Evolutionary conservation across 495 filamentous ascomycete species (phyloP).

Genomic region (Neurospora terricola): DNA sequence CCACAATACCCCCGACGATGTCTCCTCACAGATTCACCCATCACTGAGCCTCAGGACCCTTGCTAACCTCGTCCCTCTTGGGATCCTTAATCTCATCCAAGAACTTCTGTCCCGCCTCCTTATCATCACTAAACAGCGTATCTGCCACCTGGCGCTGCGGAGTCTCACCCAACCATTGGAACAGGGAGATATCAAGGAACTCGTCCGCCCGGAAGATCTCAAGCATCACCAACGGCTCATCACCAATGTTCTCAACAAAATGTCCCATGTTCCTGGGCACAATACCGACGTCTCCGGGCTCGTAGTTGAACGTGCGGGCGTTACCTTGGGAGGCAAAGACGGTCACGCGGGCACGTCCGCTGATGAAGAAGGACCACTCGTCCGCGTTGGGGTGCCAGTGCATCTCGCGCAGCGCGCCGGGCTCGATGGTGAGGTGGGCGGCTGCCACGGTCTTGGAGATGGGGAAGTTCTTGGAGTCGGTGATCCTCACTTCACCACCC

Average conservation of each 20-base stretch:
- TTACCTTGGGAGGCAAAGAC: conserved; percentile 39
- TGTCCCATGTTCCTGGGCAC: conserved; percentile 53
- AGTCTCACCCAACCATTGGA: conserved; percentile 61
- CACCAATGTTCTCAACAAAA: conserved; percentile 53
- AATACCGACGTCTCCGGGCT: conserved; percentile 49
- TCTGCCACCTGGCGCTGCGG: conserved; percentile 52
- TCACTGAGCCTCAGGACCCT: conserved; percentile 4
- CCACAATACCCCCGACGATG: neutral
- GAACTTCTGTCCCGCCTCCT: conserved; percentile 45
- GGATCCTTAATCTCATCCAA: conserved; percentile 44
- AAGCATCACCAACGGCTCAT: conserved; percentile 50
- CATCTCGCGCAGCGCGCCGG: conserved; percentile 50
- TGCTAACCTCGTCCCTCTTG: conserved; percentile 34
- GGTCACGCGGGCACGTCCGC: conserved; percentile 41
- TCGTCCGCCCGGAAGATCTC: conserved; percentile 49
- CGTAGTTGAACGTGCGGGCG: conserved; percentile 39
- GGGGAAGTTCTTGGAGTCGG: conserved; percentile 56
- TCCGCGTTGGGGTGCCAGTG: conserved; percentile 51
- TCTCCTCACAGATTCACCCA: neutral
- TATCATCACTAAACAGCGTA: conserved; percentile 47
- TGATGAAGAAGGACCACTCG: conserved; percentile 47
- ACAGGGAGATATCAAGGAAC: conserved; percentile 54
- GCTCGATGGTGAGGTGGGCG: conserved; percentile 47
- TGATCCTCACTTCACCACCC: conserved; percentile 52
- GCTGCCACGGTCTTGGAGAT: conserved; percentile 56